Evolutionary conservation across 768 basidiomycete species (phyloP).

Genomic region (Termitomyces sp.): DNA sequence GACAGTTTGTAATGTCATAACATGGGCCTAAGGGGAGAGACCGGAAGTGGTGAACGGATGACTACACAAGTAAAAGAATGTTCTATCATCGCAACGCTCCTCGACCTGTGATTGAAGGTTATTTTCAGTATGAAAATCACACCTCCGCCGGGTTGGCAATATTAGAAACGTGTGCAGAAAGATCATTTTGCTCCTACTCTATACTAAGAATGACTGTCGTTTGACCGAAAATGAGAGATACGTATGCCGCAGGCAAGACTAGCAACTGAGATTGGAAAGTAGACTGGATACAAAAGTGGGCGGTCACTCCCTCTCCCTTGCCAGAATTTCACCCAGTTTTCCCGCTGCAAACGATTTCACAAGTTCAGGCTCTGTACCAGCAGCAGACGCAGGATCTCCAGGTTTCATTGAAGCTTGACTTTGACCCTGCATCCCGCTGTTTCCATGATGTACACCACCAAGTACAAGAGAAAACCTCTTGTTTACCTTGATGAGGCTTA

Average conservation of each 20-base stretch:
- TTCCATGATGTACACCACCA: constrained; percentile 16
- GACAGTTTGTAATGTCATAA: neutral
- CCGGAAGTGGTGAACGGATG: neutral
- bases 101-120: neutral
- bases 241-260: neutral
- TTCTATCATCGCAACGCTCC: too few relatives aligned
- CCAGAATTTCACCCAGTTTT: constrained; percentile 50
- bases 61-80: too few relatives aligned
- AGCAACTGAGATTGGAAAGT: neutral
- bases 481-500: constrained; percentile 25
- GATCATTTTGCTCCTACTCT: neutral
- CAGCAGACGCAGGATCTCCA: constrained; percentile 10
- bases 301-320: constrained; percentile 23
- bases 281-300: neutral
- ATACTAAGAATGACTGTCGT: neutral
- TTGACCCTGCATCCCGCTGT: constrained; percentile 1
- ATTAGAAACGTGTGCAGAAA: too few relatives aligned
- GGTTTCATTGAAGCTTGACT: constrained; percentile 30
- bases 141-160: too few relatives aligned
- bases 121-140: too few relatives aligned
- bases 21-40: neutral
- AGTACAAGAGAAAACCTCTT: constrained; percentile 56
- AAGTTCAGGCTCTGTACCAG: constrained; percentile 19
- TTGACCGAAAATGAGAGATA: neutral
- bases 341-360: constrained; percentile 46